Percentiles rank a stretch among this genome's conserved stretches.
Conservation (phyloP, 108 stramenopile genomes). For the Cyclotella sp. region DNA sequence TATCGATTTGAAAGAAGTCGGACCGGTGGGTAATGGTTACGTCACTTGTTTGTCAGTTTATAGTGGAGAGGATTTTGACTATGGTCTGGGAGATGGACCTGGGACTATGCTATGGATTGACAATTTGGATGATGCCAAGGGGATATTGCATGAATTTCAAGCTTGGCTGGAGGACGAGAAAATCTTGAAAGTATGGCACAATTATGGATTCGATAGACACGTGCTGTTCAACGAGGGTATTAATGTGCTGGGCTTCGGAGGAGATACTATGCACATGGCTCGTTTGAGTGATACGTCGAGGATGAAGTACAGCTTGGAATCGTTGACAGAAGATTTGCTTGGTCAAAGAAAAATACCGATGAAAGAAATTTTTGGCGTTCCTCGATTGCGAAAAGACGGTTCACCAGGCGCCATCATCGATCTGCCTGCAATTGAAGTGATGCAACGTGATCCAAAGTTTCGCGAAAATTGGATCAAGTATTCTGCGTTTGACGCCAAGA, state of each 20-base stretch:
- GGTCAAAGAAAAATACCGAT: conserved; percentile 86
- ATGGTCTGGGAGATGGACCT: conserved; percentile 81
- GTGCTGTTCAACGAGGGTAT: conserved; percentile 96
- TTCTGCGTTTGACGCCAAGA: conserved; percentile 80
- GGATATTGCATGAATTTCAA: conserved; percentile 88
- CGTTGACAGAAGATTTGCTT: conserved; percentile 78
- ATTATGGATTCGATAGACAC: conserved; percentile 99
- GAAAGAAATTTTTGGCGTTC: conserved; percentile 95
- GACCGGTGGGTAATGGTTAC: conserved; percentile 96
- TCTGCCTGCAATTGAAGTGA: conserved; percentile 85
- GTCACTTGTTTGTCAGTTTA: conserved; percentile 96
- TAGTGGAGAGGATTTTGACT: conserved; percentile 91
- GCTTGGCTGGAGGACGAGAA: conserved; percentile 80
- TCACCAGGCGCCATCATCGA: conserved; percentile 76
- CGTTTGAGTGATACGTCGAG: conserved; percentile 89
- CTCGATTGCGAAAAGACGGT: conserved; percentile 88
- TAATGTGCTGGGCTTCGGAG: conserved; percentile 85
- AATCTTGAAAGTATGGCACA: conserved; percentile 96
- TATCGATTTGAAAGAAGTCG: conserved; percentile 84
- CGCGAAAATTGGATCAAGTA: conserved; percentile 89
- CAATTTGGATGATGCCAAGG: conserved; percentile 86
- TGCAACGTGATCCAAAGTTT: conserved; percentile 80
- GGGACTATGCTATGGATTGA: conserved; percentile 92
- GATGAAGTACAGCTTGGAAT: conserved; percentile 85
- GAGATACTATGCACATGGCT: conserved; percentile 99